Evolutionary conservation across 352 stramenopile species (phyloP), one percentile per base, ranked within the genome.

Genomic region (Globisporangium sylvaticum): DNA sequence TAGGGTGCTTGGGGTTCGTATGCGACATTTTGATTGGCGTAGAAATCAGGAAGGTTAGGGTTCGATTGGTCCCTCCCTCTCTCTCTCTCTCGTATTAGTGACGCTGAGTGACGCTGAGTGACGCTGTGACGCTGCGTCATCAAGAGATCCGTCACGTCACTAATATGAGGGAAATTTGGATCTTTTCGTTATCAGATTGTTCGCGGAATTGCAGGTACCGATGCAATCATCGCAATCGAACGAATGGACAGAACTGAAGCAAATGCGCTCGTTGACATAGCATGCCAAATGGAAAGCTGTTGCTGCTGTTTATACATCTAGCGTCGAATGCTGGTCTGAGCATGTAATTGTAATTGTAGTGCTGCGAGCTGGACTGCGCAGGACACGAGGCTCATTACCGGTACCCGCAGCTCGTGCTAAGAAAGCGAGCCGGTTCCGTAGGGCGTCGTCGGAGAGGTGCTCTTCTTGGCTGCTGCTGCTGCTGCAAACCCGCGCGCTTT

Each of bases 371-470:
- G 39, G 39, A 44, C 39, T 48, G 39, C 15, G 15, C 39, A 44
- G 10, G 4, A 9, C 39, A 48, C 15, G 39, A 48, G 39, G 39
- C 39, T 44, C 39, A 22, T 48, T 22, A 22, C 6, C 15, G 42
- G 18, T 50, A 22, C 42, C 42, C 14, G 5, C 39, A 48, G 39
- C 14, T 48, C 39, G 42, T 56, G 58, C 76, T 81, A 83, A 24
- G 74, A 81, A 4, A 81, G 61, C 15, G 69, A 65, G 14, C 62
- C 65, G 4, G 78, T 79, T 50, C 78, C 76, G 55, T 86, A 86
- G 1, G 58, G 39, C 1, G 74, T 75, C 9, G 68, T 52, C 34
- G 56, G 34, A 14, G 50, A 55, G 8, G 56, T 42, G 18, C 37
- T 29, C 27, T 70, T 65, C 39, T 39, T 46, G 20, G 18, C 20